phyloP scores from a whole-genome alignment of 2,329 filamentous ascomycete species.

The Sclerotinia sclerotiorum region DNA sequence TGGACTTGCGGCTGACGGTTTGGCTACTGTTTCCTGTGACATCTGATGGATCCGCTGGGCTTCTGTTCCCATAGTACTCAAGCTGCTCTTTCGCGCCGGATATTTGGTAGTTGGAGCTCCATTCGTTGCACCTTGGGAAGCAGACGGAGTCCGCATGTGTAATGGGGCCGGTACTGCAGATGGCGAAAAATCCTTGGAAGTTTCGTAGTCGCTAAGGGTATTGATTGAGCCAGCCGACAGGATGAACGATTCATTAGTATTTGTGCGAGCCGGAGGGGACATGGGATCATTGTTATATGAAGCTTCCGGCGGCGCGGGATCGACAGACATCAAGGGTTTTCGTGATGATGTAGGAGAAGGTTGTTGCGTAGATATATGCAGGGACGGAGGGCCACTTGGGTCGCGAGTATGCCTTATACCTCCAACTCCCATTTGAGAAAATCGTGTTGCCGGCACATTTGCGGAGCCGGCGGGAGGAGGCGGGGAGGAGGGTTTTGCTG shows the following conservation, averaged over 20 bases:
- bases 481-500: slow-evolving; percentile 25
- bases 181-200: slow-evolving; percentile 51
- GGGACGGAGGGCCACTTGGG: slow-evolving; percentile 32
- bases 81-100: slow-evolving; percentile 62
- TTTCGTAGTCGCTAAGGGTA: slow-evolving; percentile 41
- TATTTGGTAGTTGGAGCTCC: slow-evolving; percentile 47
- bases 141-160: slow-evolving; percentile 45
- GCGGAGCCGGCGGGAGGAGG: slow-evolving; percentile 19
- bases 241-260: slow-evolving; percentile 28
- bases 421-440: slow-evolving; percentile 37
- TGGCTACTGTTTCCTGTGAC: slow-evolving; percentile 29
- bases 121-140: slow-evolving; percentile 38
- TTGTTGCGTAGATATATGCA: slow-evolving; percentile 35
- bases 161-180: slow-evolving; percentile 53
- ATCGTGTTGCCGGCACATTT: slow-evolving; percentile 32
- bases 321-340: slow-evolving; percentile 28
- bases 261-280: slow-evolving; percentile 11
- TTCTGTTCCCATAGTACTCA: slow-evolving; percentile 46
- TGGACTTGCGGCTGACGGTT: slow-evolving; percentile 42
- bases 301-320: slow-evolving; percentile 2
- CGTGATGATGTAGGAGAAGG: slow-evolving; percentile 28
- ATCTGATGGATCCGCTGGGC: slow-evolving; percentile 24
- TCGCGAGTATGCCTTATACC: slow-evolving; percentile 26
- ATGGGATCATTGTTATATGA: not conserved
- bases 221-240: slow-evolving; percentile 33